These are phyloP conservation scores for Fusarium siculi DNA, from an alignment of 2,329 filamentous ascomycete species.

Conservation along the genomic window DNA sequence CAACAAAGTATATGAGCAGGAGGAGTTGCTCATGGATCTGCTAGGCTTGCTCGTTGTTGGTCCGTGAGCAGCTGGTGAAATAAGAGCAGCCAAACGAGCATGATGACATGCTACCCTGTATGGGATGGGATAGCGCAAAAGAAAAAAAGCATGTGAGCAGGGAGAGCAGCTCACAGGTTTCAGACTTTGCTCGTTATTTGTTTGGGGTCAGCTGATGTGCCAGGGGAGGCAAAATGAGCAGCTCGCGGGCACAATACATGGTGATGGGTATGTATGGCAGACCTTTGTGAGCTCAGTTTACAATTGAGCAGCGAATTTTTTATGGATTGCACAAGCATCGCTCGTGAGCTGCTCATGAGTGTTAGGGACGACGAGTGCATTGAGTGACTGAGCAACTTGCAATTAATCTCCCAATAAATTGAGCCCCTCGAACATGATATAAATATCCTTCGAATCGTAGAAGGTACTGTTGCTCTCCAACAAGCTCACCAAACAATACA, in stretches of 20 bases:
- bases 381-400: background rate
- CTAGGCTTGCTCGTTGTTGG: background rate
- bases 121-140: accelerated
- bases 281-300: background rate
- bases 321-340: too few relatives aligned
- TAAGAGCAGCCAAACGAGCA: background rate
- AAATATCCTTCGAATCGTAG: background rate
- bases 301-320: background rate
- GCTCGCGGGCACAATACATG: too few relatives aligned
- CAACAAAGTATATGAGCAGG: background rate
- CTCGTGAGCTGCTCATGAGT: background rate
- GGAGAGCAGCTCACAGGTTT: too few relatives aligned
- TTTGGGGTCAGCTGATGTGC: background rate
- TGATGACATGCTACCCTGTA: too few relatives aligned
- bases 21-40: background rate
- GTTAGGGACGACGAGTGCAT: accelerated
- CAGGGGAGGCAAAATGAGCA: accelerated
- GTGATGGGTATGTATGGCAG: too few relatives aligned
- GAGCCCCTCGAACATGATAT: background rate
- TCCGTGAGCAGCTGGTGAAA: background rate
- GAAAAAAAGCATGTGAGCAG: background rate
- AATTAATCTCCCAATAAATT: accelerated
- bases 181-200: background rate
- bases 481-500: too few relatives aligned
- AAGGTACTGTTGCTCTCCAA: too few relatives aligned